Evolutionary conservation across 257 asterid species (phyloP).

Genomic region (Avicennia marina): DNA sequence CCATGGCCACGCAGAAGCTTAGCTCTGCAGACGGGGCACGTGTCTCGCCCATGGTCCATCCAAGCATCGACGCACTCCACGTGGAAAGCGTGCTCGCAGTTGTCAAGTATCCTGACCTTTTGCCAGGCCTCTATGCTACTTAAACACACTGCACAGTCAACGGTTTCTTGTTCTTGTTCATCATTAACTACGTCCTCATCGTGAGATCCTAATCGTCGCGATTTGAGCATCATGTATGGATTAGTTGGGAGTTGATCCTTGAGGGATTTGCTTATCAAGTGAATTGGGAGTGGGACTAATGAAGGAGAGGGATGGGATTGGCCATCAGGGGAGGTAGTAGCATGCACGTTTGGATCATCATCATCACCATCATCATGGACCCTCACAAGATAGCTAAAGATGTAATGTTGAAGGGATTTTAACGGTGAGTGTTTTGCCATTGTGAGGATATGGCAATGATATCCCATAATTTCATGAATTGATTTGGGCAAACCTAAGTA

Average conservation of each 20-base stretch:
- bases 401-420: constrained; percentile 4
- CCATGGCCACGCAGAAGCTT: constrained; percentile 3
- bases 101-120: constrained; percentile 20
- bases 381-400: not conserved
- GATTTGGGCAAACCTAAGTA: too few relatives aligned
- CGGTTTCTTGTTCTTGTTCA: not conserved
- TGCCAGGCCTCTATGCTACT: constrained; percentile 13
- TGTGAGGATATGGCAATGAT: not conserved
- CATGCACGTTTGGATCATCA: too few relatives aligned
- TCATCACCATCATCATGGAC: not conserved
- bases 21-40: constrained; percentile 25
- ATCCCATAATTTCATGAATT: constrained; percentile 7
- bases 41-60: constrained; percentile 15
- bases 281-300: constrained; percentile 12
- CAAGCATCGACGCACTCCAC: constrained; percentile 24
- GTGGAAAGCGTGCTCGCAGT: constrained; percentile 25
- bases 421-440: not conserved
- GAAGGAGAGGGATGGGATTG: constrained; percentile 16
- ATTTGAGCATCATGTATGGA: not conserved
- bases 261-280: constrained; percentile 1
- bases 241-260: constrained; percentile 10
- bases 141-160: constrained; percentile 30
- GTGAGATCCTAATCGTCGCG: not conserved
- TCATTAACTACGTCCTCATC: too few relatives aligned
- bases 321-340: too few relatives aligned